Conservation (phyloP, 495 filamentous ascomycete genomes). For the Terfezia boudieri region DNA sequence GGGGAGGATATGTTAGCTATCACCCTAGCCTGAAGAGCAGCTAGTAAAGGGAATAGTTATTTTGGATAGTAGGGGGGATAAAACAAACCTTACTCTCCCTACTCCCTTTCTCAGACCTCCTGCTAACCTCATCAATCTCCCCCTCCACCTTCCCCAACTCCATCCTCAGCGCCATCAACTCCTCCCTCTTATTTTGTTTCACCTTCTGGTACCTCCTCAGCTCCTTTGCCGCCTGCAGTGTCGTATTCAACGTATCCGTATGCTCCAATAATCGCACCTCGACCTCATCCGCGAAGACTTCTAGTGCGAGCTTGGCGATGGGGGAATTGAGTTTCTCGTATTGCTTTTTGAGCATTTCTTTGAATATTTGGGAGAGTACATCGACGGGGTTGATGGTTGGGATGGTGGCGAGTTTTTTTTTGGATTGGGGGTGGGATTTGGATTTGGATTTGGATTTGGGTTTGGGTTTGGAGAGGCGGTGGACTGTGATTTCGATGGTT, state of each 20-base stretch:
- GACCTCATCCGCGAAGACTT: slow-evolving; percentile 14
- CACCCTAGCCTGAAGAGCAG: too few relatives aligned
- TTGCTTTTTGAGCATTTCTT: slow-evolving; percentile 8
- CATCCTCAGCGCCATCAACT: slow-evolving; percentile 7
- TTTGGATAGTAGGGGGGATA: not conserved
- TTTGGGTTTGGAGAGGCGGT: not conserved
- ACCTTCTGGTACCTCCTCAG: slow-evolving; percentile 5
- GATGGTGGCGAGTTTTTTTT: not conserved
- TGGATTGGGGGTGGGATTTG: not conserved
- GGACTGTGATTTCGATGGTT: not conserved
- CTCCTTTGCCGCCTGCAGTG: slow-evolving; percentile 5
- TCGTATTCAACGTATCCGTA: slow-evolving; percentile 12
- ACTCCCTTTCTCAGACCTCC: slow-evolving; percentile 5
- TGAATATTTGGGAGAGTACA: slow-evolving; percentile 10
- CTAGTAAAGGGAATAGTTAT: not conserved
- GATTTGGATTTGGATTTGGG: too few relatives aligned
- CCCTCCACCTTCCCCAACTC: slow-evolving; percentile 8
- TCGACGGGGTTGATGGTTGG: slow-evolving; percentile 10
- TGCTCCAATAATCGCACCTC: slow-evolving; percentile 11
- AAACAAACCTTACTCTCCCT: slow-evolving; percentile 9
- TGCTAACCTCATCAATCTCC: slow-evolving; percentile 13
- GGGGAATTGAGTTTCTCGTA: slow-evolving; percentile 5
- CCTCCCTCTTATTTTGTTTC: slow-evolving; percentile 9
- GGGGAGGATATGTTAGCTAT: not conserved
- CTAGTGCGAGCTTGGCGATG: slow-evolving; percentile 7